These are phyloP conservation scores for Aspergillus ellipticus DNA, from an alignment of 495 filamentous ascomycete species.

Conservation along the genomic window DNA sequence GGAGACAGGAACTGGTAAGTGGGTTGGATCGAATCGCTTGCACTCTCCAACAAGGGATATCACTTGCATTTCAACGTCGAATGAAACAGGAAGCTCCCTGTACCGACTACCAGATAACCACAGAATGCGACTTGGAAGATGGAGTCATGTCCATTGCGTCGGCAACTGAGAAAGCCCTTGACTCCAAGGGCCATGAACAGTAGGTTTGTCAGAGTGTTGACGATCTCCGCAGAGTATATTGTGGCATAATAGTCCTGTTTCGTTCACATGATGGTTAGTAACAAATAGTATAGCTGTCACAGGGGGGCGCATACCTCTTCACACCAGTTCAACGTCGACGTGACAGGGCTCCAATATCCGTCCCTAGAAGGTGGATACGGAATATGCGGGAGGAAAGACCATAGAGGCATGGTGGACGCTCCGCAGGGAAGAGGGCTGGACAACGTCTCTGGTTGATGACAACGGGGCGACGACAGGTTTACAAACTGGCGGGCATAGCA, in stretches of 20 bases:
- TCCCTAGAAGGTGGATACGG: slow-evolving; percentile 63
- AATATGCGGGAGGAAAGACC: slow-evolving; percentile 50
- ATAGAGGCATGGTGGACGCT: slow-evolving; percentile 26
- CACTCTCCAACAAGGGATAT: background rate
- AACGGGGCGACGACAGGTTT: background rate
- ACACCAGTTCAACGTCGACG: slow-evolving; percentile 89
- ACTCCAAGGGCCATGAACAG: slow-evolving; percentile 71
- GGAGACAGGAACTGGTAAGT: slow-evolving; percentile 13
- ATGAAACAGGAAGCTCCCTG: slow-evolving; percentile 80
- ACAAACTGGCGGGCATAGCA: background rate
- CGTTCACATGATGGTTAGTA: background rate
- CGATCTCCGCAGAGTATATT: slow-evolving; percentile 58
- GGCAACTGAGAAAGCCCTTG: slow-evolving; percentile 68
- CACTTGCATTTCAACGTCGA: slow-evolving; percentile 72
- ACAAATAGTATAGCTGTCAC: background rate
- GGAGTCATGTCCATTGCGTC: slow-evolving; percentile 63
- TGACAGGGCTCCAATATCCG: slow-evolving; percentile 83
- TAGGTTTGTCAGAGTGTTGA: slow-evolving; percentile 76
- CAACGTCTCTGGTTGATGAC: background rate
- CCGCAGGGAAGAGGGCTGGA: slow-evolving; percentile 8
- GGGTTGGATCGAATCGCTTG: background rate
- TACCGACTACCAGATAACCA: slow-evolving; percentile 77
- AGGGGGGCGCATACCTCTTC: slow-evolving; percentile 63
- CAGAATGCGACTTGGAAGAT: slow-evolving; percentile 69
- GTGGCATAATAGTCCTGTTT: slow-evolving; percentile 59